Base-by-base conservation (phyloP, 352 stramenopile genomes). In the Pythium biforme region DNA sequence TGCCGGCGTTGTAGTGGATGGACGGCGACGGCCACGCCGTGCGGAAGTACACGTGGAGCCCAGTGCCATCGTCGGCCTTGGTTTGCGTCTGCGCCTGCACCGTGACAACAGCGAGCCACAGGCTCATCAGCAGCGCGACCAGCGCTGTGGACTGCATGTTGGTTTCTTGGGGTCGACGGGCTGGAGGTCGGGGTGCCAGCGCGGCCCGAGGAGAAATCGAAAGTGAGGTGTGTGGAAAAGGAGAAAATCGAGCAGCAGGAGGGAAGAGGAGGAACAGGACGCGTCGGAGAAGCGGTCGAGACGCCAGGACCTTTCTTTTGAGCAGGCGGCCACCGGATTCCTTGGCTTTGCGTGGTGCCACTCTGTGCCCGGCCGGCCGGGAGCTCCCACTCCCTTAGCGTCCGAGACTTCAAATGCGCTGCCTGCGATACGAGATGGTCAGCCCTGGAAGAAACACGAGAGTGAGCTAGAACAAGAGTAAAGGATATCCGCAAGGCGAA, bases 11-110 rank as follows among this genome's bases (percentile, higher is more conserved):
- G 50, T 73, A 82, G 62, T 82, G 74, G 39, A 82, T 77, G 59
- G 69, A 68, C 5, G 69, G 68, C 12, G 50, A 31, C 0, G 47
- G 54, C 74, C 74, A 82, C 10, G 62, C 62, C 52, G 65, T 73
- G 59, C 75, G 64, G 49, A 70, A 80, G 45, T 64, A 75, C 6
- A 84, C 55, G 40, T 80, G 65, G 43, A 83, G 20, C 3, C 72
- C 70, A 0, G 70, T 75, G 10, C 71, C 71, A 45, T 81, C 70
- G 45, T 70, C 60, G 14, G 59, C 39, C 55, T 63, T 69, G 8
- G 25, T 40, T 12, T 55, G 45, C 43, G 46, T 62, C 46, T 62
- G 46, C 14, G 43, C 55, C 15, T 55, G 45, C n/a, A 45, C 55
- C 2, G 45, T n/a, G n/a, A n/a, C 29, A 1, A 43, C 27, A 4